phyloP scores from a whole-genome alignment of 169 alveolate species.

The Prorocentrum cordatum region DNA sequence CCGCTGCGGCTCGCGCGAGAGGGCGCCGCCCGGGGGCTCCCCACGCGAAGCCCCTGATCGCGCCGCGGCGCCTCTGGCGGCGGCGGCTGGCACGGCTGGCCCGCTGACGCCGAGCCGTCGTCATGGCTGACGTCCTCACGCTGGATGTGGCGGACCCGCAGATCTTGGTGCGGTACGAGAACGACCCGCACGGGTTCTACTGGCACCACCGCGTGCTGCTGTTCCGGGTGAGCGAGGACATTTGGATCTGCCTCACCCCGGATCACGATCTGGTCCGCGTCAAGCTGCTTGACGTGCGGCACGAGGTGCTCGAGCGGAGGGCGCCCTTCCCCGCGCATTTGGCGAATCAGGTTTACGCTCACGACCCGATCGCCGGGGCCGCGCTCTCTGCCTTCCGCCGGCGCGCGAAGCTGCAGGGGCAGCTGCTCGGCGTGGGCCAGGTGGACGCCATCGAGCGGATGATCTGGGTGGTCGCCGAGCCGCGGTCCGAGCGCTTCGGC shows the following conservation, averaged over 20 bases:
- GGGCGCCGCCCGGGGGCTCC: too few relatives aligned
- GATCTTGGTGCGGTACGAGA: background rate
- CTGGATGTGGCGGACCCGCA: background rate
- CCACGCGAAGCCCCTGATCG: too few relatives aligned
- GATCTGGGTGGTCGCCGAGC: background rate
- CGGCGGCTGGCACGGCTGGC: too few relatives aligned
- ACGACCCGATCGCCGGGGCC: background rate
- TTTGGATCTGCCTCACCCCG: background rate
- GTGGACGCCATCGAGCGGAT: background rate
- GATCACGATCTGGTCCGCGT: background rate
- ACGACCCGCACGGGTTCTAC: background rate
- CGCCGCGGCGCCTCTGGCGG: too few relatives aligned
- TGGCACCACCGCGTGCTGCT: conserved; percentile 23
- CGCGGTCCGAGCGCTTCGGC: background rate
- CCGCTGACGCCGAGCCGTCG: too few relatives aligned
- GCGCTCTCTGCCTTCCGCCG: background rate
- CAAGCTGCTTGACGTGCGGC: background rate
- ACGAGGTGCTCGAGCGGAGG: background rate
- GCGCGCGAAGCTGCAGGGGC: background rate
- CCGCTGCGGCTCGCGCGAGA: too few relatives aligned
- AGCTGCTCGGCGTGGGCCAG: background rate
- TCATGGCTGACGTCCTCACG: too few relatives aligned
- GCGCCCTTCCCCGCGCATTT: background rate
- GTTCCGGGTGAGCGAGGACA: background rate
- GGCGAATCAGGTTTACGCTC: background rate